Base-by-base conservation (phyloP, 148 eudicot genomes). In the Amaranthus palmeri region DNA sequence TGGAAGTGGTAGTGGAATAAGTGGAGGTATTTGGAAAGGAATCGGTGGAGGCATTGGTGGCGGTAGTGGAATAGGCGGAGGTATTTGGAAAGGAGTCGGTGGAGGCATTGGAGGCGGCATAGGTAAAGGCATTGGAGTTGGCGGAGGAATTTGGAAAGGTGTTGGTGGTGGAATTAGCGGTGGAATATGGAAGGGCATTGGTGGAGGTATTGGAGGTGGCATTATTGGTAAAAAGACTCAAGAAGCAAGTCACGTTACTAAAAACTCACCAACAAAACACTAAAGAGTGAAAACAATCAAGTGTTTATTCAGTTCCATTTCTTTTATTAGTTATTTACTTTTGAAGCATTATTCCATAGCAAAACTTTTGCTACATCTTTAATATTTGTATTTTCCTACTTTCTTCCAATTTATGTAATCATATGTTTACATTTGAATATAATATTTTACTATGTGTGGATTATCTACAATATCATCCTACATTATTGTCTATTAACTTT, bases 91-190 rank as follows among this genome's bases (percentile, higher is more conserved):
- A 10, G 78, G 78, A 4, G 15, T 43, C 0, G 78, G 73, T 17
- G 73, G 73, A 3, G 66, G 78, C 4, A 44, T 75, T 1, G 78
- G 68, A 6, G 72, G 79, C 51, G 77, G 77, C 10, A 10, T 36
- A 4, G 53, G 66, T 44, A 68, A 68, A 43, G 78, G 78, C 17
- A 17, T 71, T 18, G 66, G 74, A 17, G 48, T 9, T 13, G 67
- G 59, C 10, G 41, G 49, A 8, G 72, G 69, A 3, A 13, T 58
- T 8, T 72, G 76, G 42, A 59, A 43, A 0, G 73, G 73, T 5
- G 52, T 49, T 12, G 75, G 74, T 1, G 55, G 62, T 2, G 75
- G 74, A 18, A 17, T 61, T n/a, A 70, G 74, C 7, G 44, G 44
- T 8, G 71, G 5, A 50, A 41, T 1, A 63, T 55, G 62, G 1